These are phyloP conservation scores for Sugiyamaella smithiae DNA, from an alignment of 805 yeast genomes.

Conservation along the genomic window DNA sequence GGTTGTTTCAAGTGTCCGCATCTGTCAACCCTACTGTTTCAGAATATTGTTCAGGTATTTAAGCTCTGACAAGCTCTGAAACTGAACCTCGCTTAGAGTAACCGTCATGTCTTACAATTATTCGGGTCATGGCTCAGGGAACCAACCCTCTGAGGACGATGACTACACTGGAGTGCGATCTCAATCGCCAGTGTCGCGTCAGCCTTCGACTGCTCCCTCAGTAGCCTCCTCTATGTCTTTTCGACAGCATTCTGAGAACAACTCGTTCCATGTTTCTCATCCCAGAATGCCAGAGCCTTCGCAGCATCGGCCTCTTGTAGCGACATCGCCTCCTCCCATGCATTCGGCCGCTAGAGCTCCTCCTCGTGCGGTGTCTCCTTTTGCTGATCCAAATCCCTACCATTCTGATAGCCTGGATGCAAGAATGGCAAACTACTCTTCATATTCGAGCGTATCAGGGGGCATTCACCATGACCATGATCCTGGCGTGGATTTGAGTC, in stretches of 20 bases:
- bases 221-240: conserved; percentile 2
- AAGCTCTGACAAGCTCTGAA: neutral
- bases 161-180: conserved; percentile 1
- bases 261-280: neutral
- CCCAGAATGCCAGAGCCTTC: conserved; percentile 1
- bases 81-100: neutral
- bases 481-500: conserved; percentile 3
- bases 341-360: neutral
- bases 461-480: neutral
- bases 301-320: neutral
- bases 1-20: neutral
- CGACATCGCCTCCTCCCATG: neutral
- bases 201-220: neutral
- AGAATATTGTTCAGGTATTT: neutral
- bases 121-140: neutral
- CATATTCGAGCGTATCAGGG: neutral
- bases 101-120: neutral
- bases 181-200: neutral
- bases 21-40: neutral
- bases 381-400: neutral
- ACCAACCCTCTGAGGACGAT: neutral
- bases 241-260: conserved; percentile 1
- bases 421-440: neutral
- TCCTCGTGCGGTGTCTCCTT: conserved; percentile 2
- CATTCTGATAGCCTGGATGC: neutral